Base-by-base conservation (phyloP, 768 basidiomycete species). In the Amanita rubescens region DNA sequence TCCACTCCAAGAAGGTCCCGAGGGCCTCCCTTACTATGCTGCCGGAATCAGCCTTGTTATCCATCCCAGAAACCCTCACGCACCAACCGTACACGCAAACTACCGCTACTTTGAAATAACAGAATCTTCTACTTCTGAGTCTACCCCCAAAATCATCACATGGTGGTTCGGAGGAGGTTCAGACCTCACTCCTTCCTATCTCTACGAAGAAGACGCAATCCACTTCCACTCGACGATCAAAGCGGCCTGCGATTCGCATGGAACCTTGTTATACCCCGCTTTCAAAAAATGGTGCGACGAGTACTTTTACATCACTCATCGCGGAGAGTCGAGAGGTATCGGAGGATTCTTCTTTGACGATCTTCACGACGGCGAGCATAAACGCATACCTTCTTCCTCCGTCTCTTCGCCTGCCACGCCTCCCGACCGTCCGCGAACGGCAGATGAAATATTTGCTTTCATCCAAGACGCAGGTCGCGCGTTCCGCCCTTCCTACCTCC, bases 131-230 rank as follows among this genome's bases (percentile, higher is more conserved):
- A 9, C 22, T 39, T 15, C 53, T 0, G 62, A 60, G 27, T 57
- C 58, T 3, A 64, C 63, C 49, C 76, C 78, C 7, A 77, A 79
- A 58, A 69, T 90, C 17, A 70, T 94, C 38, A 85, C 93, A 24
- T 97, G 94, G 94, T 99, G 95, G 96, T 99, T 98, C 64, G 95
- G 96, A 17, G 96, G 96, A 32, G 95, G 95, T 6, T 85, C 83
- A 6, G 95, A 99, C 66, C 78, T 98, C 30, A 99, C 96, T 0
- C 95, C 95, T 1, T 85, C 87, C 3, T 97, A 97, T 68, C 80
- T 98, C 15, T 91, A 84, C 71, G 82, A 84, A 53, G 87, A 88
- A 53, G 96, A 98, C 65, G 91, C 82, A 10, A 63, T 67, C 19
- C 91, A 94, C 65, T 99, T 98, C 72, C 96, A 99, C 72, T 57